Conservation (phyloP, 345 rosid species). For the Ricinus communis region DNA sequence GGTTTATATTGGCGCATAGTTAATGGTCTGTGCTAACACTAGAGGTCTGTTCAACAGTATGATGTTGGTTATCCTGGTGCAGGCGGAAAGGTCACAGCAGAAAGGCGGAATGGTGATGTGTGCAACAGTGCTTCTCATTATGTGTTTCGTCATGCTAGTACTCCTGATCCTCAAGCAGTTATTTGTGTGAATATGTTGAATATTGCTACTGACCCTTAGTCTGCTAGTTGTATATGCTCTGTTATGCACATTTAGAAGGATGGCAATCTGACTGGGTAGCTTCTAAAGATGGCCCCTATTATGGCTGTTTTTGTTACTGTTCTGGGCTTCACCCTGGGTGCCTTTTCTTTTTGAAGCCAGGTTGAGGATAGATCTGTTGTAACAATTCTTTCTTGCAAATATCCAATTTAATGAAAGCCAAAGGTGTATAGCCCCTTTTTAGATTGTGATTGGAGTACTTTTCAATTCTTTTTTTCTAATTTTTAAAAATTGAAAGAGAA, state of each 20-base stretch:
- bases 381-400: neutral
- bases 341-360: no score
- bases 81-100: conserved; percentile 95
- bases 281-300: neutral
- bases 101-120: conserved; percentile 96
- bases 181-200: conserved; percentile 41
- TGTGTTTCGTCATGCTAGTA: conserved; percentile 88
- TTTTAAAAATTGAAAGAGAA: no score
- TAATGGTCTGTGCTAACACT: neutral
- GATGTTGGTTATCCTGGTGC: conserved; percentile 20
- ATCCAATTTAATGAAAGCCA: neutral
- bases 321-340: neutral
- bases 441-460: no score
- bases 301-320: neutral
- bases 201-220: neutral
- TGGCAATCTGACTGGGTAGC: neutral
- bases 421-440: neutral
- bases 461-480: no score
- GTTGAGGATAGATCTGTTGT: neutral
- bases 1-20: neutral
- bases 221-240: neutral
- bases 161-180: conserved; percentile 80
- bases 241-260: neutral
- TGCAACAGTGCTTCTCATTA: conserved; percentile 75
- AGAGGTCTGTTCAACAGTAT: neutral